Evolutionary conservation across 192 early-diverging fungal species (phyloP).

Genomic region (Coemansia sp.): DNA sequence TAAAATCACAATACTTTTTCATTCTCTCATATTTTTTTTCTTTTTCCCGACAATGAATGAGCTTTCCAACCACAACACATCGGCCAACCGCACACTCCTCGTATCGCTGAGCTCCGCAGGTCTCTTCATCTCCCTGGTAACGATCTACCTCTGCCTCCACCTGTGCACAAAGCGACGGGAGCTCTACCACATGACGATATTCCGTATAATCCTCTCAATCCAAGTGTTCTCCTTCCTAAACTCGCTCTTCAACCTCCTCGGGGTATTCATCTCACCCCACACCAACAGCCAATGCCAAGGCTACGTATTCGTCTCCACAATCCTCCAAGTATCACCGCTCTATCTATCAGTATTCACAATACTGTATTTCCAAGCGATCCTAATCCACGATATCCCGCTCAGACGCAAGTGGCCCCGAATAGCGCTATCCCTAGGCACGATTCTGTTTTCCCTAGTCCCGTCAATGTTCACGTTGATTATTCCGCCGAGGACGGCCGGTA

Average conservation of each 20-base stretch:
- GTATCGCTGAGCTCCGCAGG: conserved; percentile 8
- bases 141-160: conserved; percentile 5
- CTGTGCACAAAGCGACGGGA: conserved; percentile 20
- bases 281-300: conserved; percentile 13
- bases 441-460: conserved; percentile 11
- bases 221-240: conserved; percentile 22
- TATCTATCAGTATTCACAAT: conserved; percentile 32
- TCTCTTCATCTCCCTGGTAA: conserved; percentile 13
- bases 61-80: conserved; percentile 17
- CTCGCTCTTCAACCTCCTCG: conserved; percentile 16
- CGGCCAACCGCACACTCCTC: conserved; percentile 7
- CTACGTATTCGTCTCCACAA: conserved; percentile 20
- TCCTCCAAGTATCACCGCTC: conserved; percentile 19
- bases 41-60: conserved; percentile 34
- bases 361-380: conserved; percentile 34
- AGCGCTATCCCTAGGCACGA: neutral
- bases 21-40: neutral
- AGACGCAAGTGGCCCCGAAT: conserved; percentile 1
- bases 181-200: conserved; percentile 30
- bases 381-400: conserved; percentile 21
- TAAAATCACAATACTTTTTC: neutral
- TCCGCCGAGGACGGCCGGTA: conserved; percentile 16
- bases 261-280: neutral
- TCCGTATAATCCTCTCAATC: conserved; percentile 25
- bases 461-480: conserved; percentile 19